Conservation (phyloP, 768 basidiomycete species). For the Mycena latifolia region DNA sequence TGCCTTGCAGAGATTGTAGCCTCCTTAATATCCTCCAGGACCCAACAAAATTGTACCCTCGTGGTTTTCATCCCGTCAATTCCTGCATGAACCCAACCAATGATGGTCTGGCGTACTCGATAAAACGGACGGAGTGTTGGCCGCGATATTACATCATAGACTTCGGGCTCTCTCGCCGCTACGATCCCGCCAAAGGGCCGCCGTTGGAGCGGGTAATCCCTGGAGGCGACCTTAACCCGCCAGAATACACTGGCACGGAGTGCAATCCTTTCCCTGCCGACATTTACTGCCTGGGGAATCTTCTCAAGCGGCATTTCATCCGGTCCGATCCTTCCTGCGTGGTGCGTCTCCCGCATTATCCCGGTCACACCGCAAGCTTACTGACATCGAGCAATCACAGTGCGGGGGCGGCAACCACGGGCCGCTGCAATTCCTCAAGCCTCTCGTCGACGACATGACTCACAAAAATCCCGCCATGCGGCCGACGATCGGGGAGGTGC, state of each 20-base stretch:
- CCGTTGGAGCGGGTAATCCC: conserved; percentile 31
- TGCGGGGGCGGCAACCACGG: conserved; percentile 12
- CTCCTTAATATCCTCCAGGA: conserved; percentile 40
- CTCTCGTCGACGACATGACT: conserved; percentile 44
- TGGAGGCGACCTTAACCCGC: conserved; percentile 36
- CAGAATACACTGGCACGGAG: conserved; percentile 42
- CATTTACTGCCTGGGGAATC: conserved; percentile 46
- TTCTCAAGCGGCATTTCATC: conserved; percentile 42
- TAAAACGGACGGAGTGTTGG: conserved; percentile 35
- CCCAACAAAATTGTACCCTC: conserved; percentile 35
- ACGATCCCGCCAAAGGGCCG: conserved; percentile 30
- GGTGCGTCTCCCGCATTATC: conserved; percentile 13
- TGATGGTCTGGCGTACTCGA: conserved; percentile 26
- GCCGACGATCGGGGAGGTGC: conserved; percentile 44
- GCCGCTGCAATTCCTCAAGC: conserved; percentile 43
- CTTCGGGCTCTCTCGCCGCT: conserved; percentile 36
- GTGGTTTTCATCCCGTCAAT: conserved; percentile 36
- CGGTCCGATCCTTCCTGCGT: conserved; percentile 13
- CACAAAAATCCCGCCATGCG: conserved; percentile 42
- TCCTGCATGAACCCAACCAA: conserved; percentile 23
- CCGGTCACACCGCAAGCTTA: background rate
- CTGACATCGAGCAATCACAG: conserved; percentile 1
- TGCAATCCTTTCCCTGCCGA: conserved; percentile 50
- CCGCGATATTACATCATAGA: conserved; percentile 39
- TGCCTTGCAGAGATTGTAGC: conserved; percentile 30